Base-by-base conservation (phyloP, 495 filamentous ascomycete species). In the Podospora bellae-mahoneyi region DNA sequence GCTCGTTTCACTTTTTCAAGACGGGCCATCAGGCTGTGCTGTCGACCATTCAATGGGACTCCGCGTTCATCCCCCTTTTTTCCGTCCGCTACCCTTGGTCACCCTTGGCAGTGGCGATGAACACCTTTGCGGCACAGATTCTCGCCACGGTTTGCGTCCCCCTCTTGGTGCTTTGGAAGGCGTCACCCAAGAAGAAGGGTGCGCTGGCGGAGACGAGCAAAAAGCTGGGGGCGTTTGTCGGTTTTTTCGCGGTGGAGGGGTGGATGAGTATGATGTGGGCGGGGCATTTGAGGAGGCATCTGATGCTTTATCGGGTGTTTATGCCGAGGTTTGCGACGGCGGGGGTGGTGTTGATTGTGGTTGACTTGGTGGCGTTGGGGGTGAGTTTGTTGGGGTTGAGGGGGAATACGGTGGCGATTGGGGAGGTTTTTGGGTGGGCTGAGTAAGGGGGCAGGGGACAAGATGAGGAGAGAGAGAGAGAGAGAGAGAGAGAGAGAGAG, bases 271-370 rank as follows among this genome's bases (percentile, higher is more conserved):
- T 91, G 69, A 88, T 91, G 78, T 96, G 92, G 89, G 92, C 94
- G 0, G 93, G 91, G 6, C 86, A 91, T 73, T 80, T 99, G 63
- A 82, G 96, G 53, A 84, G 95, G 62, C 95, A 99, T 80, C 82
- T 99, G 60, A 99, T 99, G 96, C 83, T 99, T 34, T 97, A 94
- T 79, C 87, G 96, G n/a, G 92, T 99, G 63, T 99, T 99, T 72
- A 88, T 82, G 76, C 95, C 95, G 39, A 77, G 93, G 48, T 98
- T 93, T 77, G 92, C 98, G 92, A 85, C 91, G 70, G 92, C 91
- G 2, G 91, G 90, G 0, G 81, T 82, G 1, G 87, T 90, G 48
- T 70, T 97, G 64, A 71, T 92, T 20, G 84, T 92, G 16, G 88
- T 95, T 15, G 95, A 98, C 71, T 65, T 95, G 1, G 84, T 96